Evolutionary conservation across 2,329 filamentous ascomycete species (phyloP).

Genomic region (Emydomyces testavorans): DNA sequence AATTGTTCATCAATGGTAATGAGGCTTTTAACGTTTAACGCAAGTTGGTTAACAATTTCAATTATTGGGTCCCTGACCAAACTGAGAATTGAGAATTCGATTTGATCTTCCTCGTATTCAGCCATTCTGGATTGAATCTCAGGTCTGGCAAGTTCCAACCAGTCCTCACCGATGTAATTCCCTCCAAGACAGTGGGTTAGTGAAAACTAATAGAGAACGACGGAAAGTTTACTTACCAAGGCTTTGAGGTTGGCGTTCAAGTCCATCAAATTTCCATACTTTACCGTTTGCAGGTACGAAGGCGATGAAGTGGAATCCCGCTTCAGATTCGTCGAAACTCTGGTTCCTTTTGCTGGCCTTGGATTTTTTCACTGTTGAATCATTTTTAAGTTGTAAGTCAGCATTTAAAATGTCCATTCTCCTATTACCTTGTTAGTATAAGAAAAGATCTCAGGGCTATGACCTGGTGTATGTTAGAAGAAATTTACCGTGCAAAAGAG

Average conservation of each 20-base stretch:
- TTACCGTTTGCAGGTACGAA: conserved; percentile 65
- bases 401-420: conserved; percentile 65
- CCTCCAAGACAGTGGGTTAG: conserved; percentile 21
- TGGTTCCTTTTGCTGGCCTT: conserved; percentile 30
- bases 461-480: neutral
- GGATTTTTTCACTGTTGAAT: conserved; percentile 31
- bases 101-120: conserved; percentile 51
- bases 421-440: conserved; percentile 30
- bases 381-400: conserved; percentile 50
- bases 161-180: conserved; percentile 43
- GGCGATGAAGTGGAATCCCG: conserved; percentile 76
- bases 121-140: conserved; percentile 58
- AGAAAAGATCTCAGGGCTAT: neutral
- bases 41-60: conserved; percentile 35
- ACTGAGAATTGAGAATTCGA: conserved; percentile 68
- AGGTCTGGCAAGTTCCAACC: conserved; percentile 54
- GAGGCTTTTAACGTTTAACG: conserved; percentile 38
- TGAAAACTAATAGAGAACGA: neutral
- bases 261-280: conserved; percentile 82
- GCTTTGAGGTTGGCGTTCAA: conserved; percentile 58
- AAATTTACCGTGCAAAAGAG: conserved; percentile 58
- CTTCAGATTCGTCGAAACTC: conserved; percentile 41
- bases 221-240: conserved; percentile 38
- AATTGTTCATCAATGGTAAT: conserved; percentile 25
- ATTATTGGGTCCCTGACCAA: conserved; percentile 56